These are phyloP conservation scores for Globisporangium lucens DNA, from an alignment of 352 stramenopile species.

Conservation along the genomic window DNA sequence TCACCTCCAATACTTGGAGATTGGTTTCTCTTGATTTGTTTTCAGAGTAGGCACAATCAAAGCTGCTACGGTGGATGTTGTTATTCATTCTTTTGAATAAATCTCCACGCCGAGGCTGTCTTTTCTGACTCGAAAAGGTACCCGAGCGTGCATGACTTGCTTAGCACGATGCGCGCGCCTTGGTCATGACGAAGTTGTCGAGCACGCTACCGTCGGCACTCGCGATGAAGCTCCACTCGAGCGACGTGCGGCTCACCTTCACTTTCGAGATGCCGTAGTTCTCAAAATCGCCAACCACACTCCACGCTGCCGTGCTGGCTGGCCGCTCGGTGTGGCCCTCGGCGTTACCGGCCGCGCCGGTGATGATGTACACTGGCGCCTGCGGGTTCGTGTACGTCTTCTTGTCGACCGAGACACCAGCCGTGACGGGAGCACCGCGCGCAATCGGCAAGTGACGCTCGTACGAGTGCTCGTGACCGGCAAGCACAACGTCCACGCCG, in stretches of 20 bases:
- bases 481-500: conserved; percentile 81
- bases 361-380: conserved; percentile 67
- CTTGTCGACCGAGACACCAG: conserved; percentile 47
- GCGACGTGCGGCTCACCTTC: conserved; percentile 13
- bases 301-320: conserved; percentile 33
- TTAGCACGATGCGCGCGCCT: not conserved
- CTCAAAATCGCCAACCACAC: conserved; percentile 36
- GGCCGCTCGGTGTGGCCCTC: conserved; percentile 35
- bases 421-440: conserved; percentile 32
- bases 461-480: conserved; percentile 86
- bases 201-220: not conserved
- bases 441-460: conserved; percentile 67
- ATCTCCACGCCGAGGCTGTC: no score
- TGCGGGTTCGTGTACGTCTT: conserved; percentile 58
- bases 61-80: no score
- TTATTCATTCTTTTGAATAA: no score
- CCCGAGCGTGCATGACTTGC: no score
- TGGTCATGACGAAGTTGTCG: not conserved
- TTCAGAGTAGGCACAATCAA: no score
- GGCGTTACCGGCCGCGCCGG: conserved; percentile 55
- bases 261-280: conserved; percentile 49
- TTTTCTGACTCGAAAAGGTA: no score
- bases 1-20: no score
- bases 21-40: no score
- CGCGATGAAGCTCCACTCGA: not conserved